phyloP scores from a whole-genome alignment of 2,329 filamentous ascomycete genomes.

The Colletotrichum somersetense region DNA sequence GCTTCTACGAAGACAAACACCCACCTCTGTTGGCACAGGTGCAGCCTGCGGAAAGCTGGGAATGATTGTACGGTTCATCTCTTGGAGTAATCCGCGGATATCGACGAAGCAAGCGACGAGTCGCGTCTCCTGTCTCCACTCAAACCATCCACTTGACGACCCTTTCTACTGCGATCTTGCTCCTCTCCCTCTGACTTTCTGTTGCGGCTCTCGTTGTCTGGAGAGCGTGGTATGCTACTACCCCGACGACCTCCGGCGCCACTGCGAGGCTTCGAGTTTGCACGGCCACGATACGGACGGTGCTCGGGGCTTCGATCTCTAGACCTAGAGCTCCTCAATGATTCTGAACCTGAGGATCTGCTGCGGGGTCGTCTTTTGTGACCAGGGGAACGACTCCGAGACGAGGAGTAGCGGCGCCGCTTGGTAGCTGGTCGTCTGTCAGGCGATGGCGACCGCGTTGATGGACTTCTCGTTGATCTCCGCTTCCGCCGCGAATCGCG shows the following conservation, averaged over 20 bases:
- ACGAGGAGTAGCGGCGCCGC: conserved; percentile 63
- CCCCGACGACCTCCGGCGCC: background rate
- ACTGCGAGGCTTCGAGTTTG: conserved; percentile 34
- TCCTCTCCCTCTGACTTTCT: background rate
- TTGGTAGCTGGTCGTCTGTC: conserved; percentile 59
- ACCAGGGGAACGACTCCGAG: conserved; percentile 60
- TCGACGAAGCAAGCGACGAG: conserved; percentile 65
- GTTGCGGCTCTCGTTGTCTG: background rate
- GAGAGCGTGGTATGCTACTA: conserved; percentile 10
- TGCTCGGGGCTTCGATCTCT: conserved; percentile 51
- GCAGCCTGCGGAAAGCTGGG: background rate
- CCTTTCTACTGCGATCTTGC: conserved; percentile 8
- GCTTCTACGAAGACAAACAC: background rate
- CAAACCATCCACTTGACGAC: background rate
- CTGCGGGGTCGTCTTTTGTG: conserved; percentile 51
- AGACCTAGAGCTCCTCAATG: conserved; percentile 57
- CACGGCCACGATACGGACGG: conserved; percentile 42
- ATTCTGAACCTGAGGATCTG: conserved; percentile 53
- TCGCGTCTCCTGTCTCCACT: conserved; percentile 57
- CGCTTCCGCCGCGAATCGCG: conserved; percentile 42
- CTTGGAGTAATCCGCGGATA: conserved; percentile 46
- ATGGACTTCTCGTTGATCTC: conserved; percentile 42
- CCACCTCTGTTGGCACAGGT: background rate
- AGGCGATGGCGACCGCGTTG: conserved; percentile 55
- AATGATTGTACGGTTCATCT: background rate